Percentiles rank a stretch among this genome's conserved stretches.
These are phyloP conservation scores for Venturia nashicola DNA, from an alignment of 2,329 filamentous ascomycete species.

Conservation along the genomic window DNA sequence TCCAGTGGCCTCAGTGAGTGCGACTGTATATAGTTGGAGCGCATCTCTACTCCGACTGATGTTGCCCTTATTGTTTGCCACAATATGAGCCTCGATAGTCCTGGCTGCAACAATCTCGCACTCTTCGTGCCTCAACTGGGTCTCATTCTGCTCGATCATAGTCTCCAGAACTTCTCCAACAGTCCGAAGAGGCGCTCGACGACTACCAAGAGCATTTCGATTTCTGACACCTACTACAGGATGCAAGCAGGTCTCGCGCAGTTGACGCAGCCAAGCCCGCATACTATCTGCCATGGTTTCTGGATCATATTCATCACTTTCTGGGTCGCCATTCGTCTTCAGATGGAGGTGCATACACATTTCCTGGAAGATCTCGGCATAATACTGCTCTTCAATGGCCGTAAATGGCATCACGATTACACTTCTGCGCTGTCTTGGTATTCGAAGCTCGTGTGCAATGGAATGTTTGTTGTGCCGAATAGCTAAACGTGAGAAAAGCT, in stretches of 20 bases:
- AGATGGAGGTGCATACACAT: conserved; percentile 63
- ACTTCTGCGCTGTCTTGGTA: conserved; percentile 75
- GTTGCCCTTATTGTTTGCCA: conserved; percentile 58
- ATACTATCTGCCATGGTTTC: conserved; percentile 51
- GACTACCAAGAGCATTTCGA: conserved; percentile 47
- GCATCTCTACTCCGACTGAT: conserved; percentile 46
- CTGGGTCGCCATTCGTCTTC: conserved; percentile 49
- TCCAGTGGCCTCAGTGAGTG: conserved; percentile 25
- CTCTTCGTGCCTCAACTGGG: conserved; percentile 53
- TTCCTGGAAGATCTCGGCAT: conserved; percentile 60
- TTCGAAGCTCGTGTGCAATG: conserved; percentile 62
- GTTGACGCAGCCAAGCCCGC: conserved; percentile 63
- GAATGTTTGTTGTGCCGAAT: conserved; percentile 77
- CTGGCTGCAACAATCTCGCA: conserved; percentile 51
- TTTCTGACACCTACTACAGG: conserved; percentile 65
- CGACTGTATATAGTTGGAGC: conserved; percentile 53
- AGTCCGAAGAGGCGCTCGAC: conserved; percentile 59
- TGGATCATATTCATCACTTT: conserved; percentile 50
- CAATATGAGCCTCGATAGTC: conserved; percentile 61
- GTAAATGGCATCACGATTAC: conserved; percentile 87
- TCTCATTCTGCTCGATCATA: conserved; percentile 82
- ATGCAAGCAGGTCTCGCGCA: conserved; percentile 76
- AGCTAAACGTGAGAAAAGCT: conserved; percentile 59
- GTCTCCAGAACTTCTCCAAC: conserved; percentile 76
- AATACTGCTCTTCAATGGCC: conserved; percentile 82